A percentile compares a stretch with the other conserved stretches of the same genome.
phyloP scores from a whole-genome alignment of 306 rosid genomes.

The Vicia sativa region DNA sequence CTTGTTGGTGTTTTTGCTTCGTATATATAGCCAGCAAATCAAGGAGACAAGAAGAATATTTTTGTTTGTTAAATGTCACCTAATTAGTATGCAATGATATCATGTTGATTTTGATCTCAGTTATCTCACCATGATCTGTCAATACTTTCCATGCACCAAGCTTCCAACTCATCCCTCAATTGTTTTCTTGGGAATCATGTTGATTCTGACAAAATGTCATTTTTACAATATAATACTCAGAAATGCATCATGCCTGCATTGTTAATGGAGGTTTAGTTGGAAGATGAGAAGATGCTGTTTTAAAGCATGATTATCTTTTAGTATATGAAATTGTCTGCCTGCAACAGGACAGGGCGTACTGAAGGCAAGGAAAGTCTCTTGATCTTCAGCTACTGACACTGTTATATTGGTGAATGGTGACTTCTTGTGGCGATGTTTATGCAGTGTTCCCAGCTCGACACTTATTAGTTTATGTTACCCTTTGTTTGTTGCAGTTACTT shows the following conservation, averaged over 20 bases:
- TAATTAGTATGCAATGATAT: not conserved
- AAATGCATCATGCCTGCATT: not conserved
- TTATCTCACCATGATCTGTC: not conserved
- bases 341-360: slow-evolving; percentile 26
- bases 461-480: slow-evolving; percentile 15
- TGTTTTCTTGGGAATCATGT: slow-evolving; percentile 20
- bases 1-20: slow-evolving; percentile 17
- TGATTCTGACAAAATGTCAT: slow-evolving; percentile 23
- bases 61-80: slow-evolving; percentile 33
- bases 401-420: no score
- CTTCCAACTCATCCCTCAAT: slow-evolving; percentile 33
- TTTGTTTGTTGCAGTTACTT: slow-evolving; percentile 28
- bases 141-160: not conserved
- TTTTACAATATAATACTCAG: slow-evolving; percentile 24
- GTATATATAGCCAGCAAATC: slow-evolving; percentile 31
- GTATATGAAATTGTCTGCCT: slow-evolving; percentile 33
- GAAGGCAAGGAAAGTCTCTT: slow-evolving; percentile 10
- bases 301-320: not conserved
- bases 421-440: slow-evolving; percentile 30
- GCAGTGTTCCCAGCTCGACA: slow-evolving; percentile 39
- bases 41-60: slow-evolving; percentile 36
- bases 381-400: not conserved
- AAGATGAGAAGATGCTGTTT: not conserved
- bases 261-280: not conserved
- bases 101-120: slow-evolving; percentile 20